phyloP scores from a whole-genome alignment of 2,329 filamentous ascomycete species.

The Coniochaeta pulveracea region DNA sequence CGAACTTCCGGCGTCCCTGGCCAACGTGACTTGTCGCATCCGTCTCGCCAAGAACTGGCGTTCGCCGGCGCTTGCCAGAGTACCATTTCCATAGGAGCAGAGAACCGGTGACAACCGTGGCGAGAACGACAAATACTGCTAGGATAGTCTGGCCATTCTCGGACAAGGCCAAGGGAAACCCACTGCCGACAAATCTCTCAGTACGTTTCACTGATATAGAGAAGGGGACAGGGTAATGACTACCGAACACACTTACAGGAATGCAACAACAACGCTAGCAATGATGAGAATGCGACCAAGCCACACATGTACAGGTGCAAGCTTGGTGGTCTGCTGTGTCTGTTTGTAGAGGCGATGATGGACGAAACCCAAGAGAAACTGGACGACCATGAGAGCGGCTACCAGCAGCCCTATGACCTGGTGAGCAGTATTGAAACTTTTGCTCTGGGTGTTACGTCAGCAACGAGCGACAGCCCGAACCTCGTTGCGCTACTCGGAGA shows the following conservation, averaged over 20 bases:
- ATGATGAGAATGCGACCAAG: conserved; percentile 2
- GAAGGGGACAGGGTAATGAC: neutral
- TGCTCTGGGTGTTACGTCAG: conserved; percentile 10
- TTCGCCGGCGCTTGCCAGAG: neutral
- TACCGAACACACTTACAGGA: neutral
- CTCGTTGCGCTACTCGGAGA: neutral
- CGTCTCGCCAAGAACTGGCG: neutral
- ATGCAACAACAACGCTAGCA: neutral
- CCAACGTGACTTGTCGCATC: neutral
- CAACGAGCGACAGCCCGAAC: conserved; percentile 25
- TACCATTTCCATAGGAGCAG: neutral
- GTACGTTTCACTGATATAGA: neutral
- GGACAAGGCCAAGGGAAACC: neutral
- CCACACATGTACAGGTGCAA: conserved; percentile 24
- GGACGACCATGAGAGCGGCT: conserved; percentile 36
- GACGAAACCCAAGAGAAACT: conserved; percentile 42
- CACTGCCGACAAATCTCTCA: neutral
- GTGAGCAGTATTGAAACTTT: conserved; percentile 38
- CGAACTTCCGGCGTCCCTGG: too few relatives aligned
- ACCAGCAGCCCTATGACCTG: conserved; percentile 48
- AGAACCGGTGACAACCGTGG: neutral
- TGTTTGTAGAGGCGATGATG: conserved; percentile 43
- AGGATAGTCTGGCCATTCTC: neutral
- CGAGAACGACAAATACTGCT: neutral
- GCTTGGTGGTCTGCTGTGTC: conserved; percentile 34